Evolutionary conservation across 1,139 yeast genomes (phyloP).

Genomic region (Kodamaea arcana): DNA sequence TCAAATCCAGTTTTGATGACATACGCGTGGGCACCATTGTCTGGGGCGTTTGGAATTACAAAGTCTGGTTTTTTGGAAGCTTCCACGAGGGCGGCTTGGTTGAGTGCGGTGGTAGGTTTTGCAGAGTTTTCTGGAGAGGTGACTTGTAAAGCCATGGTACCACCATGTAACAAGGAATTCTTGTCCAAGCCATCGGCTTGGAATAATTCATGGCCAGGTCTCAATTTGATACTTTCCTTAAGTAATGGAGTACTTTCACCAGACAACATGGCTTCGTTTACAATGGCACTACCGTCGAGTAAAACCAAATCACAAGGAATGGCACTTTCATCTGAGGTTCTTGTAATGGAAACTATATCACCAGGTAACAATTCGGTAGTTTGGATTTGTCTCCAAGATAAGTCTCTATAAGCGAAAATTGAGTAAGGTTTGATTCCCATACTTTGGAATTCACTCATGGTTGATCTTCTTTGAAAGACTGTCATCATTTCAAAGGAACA

Average conservation of each 20-base stretch:
- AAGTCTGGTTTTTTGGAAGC: slow-evolving; percentile 21
- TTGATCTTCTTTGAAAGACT: slow-evolving; percentile 90
- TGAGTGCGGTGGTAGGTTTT: too few species aligned
- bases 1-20: slow-evolving; percentile 95
- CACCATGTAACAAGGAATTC: slow-evolving; percentile 89
- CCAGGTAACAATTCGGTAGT: slow-evolving; percentile 85
- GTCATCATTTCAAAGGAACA: slow-evolving; percentile 92
- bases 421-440: slow-evolving; percentile 95
- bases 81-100: slow-evolving; percentile 55
- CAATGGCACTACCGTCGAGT: slow-evolving; percentile 85
- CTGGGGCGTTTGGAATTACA: slow-evolving; percentile 73
- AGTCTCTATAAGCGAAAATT: slow-evolving; percentile 67
- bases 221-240: slow-evolving; percentile 82
- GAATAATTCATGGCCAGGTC: slow-evolving; percentile 67
- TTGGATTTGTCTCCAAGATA: slow-evolving; percentile 63
- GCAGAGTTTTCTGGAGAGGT: slow-evolving; percentile 56
- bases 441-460: slow-evolving; percentile 91
- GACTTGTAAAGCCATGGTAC: slow-evolving; percentile 93
- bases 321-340: slow-evolving; percentile 89
- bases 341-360: slow-evolving; percentile 81
- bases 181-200: slow-evolving; percentile 83
- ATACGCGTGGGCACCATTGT: slow-evolving; percentile 85
- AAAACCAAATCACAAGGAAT: slow-evolving; percentile 93
- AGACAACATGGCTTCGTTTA: slow-evolving; percentile 95
- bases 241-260: slow-evolving; percentile 97